A percentile compares a stretch with the other conserved stretches of the same genome.
These are phyloP conservation scores for Fonsecaea pedrosoi DNA, from an alignment of 2,329 filamentous ascomycete species.

Conservation along the genomic window DNA sequence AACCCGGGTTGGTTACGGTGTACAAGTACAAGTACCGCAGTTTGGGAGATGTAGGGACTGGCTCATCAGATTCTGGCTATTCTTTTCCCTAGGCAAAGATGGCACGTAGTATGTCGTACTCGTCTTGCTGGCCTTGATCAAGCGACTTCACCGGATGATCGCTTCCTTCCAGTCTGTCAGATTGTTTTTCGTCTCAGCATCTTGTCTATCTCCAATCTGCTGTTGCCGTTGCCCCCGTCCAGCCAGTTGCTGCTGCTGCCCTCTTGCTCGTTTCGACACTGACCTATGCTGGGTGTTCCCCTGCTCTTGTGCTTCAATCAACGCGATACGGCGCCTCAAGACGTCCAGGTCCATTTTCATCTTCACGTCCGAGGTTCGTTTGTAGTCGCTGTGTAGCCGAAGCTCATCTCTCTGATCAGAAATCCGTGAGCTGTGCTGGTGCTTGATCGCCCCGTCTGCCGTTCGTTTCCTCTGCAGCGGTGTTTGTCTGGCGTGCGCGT, in stretches of 20 bases:
- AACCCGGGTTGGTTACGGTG: not conserved
- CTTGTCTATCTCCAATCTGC: not conserved
- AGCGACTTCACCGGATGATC: conserved; percentile 9
- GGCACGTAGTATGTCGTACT: not conserved
- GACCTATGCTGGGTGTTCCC: not conserved
- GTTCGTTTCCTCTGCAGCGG: conserved; percentile 16
- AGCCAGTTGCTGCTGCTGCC: not conserved
- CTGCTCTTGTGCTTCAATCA: conserved; percentile 12
- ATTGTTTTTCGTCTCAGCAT: not conserved
- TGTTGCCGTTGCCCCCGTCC: not conserved
- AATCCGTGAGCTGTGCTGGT: conserved; percentile 4
- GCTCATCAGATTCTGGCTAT: not conserved
- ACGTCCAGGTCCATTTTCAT: conserved; percentile 20
- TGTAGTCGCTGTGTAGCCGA: not conserved
- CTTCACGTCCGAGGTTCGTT: not conserved
- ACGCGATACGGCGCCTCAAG: conserved; percentile 23
- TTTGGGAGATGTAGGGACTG: not conserved
- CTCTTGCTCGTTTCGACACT: not conserved
- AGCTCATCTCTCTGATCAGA: not conserved
- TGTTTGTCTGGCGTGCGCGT: not conserved
- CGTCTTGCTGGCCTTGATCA: not conserved
- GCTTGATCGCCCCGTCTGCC: conserved; percentile 23
- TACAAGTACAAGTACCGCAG: not conserved
- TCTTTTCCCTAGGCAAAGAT: too few species aligned
- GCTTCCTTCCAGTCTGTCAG: conserved; percentile 13